Evolutionary conservation across 371 early-diverging fungal species (phyloP), one percentile per base, ranked within the genome.

Genomic region (Parasitella parasitica): DNA sequence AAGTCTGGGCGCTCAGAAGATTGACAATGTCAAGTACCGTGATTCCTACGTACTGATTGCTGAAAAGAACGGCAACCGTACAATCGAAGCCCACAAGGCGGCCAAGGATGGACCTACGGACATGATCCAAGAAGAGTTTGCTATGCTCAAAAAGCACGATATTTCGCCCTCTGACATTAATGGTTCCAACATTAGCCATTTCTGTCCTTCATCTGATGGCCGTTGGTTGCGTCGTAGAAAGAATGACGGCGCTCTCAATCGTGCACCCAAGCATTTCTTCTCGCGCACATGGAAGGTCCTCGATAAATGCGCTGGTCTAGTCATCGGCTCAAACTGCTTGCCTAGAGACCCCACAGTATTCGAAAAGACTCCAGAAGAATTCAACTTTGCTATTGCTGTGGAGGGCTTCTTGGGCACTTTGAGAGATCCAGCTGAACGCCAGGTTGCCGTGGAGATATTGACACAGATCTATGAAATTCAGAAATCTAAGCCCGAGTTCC

Each of bases 221-320:
- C 77, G 88, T 24, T 94, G 94, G 94, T 64, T 93, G 36, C 80
- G 92, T 35, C 83, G 87, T 6, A 83, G 91, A 65, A 85, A 85
- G 77, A 92, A 92, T 54, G 93, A 95, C 67, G 95, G 95, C 18
- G 89, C 95, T 4, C 71, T 95, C 20, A 92, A 92, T 70, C 85
- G 94, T 26, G 91, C 88, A 3, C 93, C 94, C 12, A 67, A 73
- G 6, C 81, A 87, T 46, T 95, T 95, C 67, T 94, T 92, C 66
- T 86, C 93, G 6, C 82, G 81, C 30, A 91, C 92, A 9, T 91
- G 92, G 90, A 73, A 78, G 36, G 78, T 93, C 5, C 79, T 93
- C 1, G 77, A 88, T 37, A 71, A 80, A 2, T 82, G 83, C 15
- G 59, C 77, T 20, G 86, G 89, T 15, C 64, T 88, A 26, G 78